Conservation (phyloP, 2,329 filamentous ascomycete genomes). For the Talaromyces sp. region DNA sequence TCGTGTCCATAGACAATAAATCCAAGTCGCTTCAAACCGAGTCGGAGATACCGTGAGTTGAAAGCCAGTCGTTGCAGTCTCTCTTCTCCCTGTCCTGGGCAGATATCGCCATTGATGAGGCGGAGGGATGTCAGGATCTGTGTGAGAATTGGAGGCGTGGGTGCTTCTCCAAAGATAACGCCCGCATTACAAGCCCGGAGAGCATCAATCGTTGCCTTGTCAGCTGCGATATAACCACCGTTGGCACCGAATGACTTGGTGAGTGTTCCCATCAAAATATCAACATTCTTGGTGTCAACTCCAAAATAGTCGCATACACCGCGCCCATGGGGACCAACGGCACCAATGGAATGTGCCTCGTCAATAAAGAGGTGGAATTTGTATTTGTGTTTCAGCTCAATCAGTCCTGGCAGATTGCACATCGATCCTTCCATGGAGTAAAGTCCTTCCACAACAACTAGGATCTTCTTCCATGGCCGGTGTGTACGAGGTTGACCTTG, state of each 20-base stretch:
- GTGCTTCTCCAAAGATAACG: conserved; percentile 81
- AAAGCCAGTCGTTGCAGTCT: conserved; percentile 93
- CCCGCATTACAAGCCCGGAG: conserved; percentile 81
- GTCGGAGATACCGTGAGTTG: conserved; percentile 96
- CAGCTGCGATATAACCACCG: conserved; percentile 87
- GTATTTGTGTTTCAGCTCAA: conserved; percentile 88
- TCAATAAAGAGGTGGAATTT: conserved; percentile 96
- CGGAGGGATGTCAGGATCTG: conserved; percentile 85
- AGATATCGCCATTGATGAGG: conserved; percentile 83
- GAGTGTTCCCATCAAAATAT: conserved; percentile 96
- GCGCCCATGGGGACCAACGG: conserved; percentile 79
- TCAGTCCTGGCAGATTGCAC: conserved; percentile 89
- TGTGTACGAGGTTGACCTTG: conserved; percentile 98
- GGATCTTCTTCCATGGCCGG: conserved; percentile 97
- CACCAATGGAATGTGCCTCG: conserved; percentile 93
- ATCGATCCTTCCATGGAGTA: conserved; percentile 99
- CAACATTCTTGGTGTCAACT: conserved; percentile 80
- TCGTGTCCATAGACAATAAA: conserved; percentile 97
- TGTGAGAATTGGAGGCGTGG: conserved; percentile 79
- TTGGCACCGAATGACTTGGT: conserved; percentile 99
- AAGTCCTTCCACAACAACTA: conserved; percentile 91
- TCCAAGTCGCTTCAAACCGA: conserved; percentile 92
- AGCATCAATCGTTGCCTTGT: conserved; percentile 89
- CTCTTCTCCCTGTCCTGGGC: conserved; percentile 90
- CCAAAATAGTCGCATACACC: conserved; percentile 98